Evolutionary conservation across 179 eudicot species (phyloP), one percentile per base, ranked within the genome.

Genomic region (Beta lomatogona): DNA sequence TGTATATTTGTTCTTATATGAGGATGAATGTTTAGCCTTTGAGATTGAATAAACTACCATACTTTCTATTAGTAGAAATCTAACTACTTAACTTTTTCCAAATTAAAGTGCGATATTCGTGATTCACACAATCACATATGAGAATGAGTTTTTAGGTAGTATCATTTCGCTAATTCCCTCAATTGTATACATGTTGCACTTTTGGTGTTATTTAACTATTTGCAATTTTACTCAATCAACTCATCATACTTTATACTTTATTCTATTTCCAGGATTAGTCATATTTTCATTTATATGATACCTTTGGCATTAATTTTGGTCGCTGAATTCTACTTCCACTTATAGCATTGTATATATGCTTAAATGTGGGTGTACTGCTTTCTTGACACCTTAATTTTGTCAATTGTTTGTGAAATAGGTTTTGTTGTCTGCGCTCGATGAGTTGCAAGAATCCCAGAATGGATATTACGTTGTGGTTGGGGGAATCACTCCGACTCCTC

Each of bases 381-480:
- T 72, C 36, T 83, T 36, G 63, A 25, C 73, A 45, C 15, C 8
- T 71, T 9, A n/a, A 22, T 14, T 12, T 79, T 25, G 59, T 75
- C 6, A 50, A 54, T 46, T 61, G 50, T 16, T 14, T 57, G 13
- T 75, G 69, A 53, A 52, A 44, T 81, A 95, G 99, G 99, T 95
- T 41, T 85, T 95, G 77, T 82, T 96, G 83, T 90, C 97, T 11
- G 99, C 83, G 71, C 78, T 92, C 75, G 97, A 94, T 83, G 98
- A 94, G 60, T 77, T 90, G 22, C 60, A 92, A 89, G 93, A 86
- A 84, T 75, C 86, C 28, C 89, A 80, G 76, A 92, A 92, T 86
- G 99, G 99, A 57, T 96, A 94, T 79, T 96, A 96, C 81, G 99
- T 96, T 81, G 99, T 96, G 80, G 99, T 96, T 78, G 99, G 98